Base-by-base conservation (phyloP, 305 asterid genomes). In the Rubia balearica region DNA sequence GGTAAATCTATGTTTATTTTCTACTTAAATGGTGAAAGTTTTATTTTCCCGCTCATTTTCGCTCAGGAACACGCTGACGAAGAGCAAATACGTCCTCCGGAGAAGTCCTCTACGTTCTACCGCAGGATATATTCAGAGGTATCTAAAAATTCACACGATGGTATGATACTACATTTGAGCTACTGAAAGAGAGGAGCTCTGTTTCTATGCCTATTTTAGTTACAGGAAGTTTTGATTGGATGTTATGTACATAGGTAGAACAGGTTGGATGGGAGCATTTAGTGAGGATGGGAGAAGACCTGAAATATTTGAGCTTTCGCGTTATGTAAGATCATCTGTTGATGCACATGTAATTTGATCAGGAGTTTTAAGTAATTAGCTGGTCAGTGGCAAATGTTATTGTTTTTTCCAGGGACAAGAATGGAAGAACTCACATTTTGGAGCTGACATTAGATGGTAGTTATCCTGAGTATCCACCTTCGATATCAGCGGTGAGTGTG, bases 191-290 rank as follows among this genome's bases (percentile, higher is more conserved):
- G 16, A 8, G n/a, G 21, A 51, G n/a, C 5, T 51, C 22, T 51
- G 59, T 51, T 49, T 49, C 17, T 19, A 49, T 16, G 57, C 57
- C 17, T 5, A 49, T 49, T 5, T 49, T 49, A 51, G 21, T 62
- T 62, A 33, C 24, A 13, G 46, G 13, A 63, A 7, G 1, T 63
- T 61, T 33, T 38, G 5, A 17, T 19, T 46, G 30, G 51, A 40
- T 64, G 43, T 68, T 71, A 42, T 74, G 56, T 69, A 16, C 53
- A 38, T 87, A 91, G 97, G 83, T 89, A 56, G 96, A 91, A 79
- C 95, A 91, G 84, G 80, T 91, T 74, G 96, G 97, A 75, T 91
- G 97, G 96, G 93, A 84, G 76, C 84, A 81, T 78, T 82, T 91
- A 21, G 81, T 91, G 77, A 87, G 73, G 76, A 55, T 89, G 83